Percentiles rank a stretch among this genome's conserved stretches.
Evolutionary conservation across 2,329 filamentous ascomycete species (phyloP).

Genomic region (Penicillium occitanis): DNA sequence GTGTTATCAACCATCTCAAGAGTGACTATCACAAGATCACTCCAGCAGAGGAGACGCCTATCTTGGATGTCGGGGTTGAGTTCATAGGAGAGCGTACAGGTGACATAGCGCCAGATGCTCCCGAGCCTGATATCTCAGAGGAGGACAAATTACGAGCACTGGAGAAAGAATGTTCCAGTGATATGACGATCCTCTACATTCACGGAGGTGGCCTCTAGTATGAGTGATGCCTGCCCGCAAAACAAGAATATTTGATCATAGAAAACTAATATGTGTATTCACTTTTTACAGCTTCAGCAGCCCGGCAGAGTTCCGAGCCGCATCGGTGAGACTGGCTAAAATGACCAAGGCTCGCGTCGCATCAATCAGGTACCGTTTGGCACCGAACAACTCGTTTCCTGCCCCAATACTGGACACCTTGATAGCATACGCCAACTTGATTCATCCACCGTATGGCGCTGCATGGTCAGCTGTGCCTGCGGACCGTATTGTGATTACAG

Average conservation of each 20-base stretch:
- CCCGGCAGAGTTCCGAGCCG: conserved; percentile 4
- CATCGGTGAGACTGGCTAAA: conserved; percentile 12
- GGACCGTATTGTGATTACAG: conserved; percentile 9
- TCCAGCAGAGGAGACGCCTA: conserved; percentile 10
- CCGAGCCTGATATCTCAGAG: conserved; percentile 12
- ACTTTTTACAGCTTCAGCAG: conserved; percentile 8
- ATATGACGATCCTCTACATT: conserved; percentile 13
- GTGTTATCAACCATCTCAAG: conserved; percentile 6
- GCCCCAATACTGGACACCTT: conserved; percentile 16
- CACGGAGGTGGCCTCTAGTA: conserved; percentile 20
- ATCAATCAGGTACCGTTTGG: conserved; percentile 15
- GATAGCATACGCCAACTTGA: conserved; percentile 15
- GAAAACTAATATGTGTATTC: not conserved
- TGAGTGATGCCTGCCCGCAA: not conserved
- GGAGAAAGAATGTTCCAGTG: conserved; percentile 13
- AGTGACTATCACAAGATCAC: conserved; percentile 14
- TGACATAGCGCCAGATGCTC: not conserved
- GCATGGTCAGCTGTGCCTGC: conserved; percentile 17
- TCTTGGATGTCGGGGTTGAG: conserved; percentile 17
- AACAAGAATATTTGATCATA: not conserved
- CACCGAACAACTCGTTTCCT: conserved; percentile 13
- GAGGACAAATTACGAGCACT: conserved; percentile 13
- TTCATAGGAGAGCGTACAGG: conserved; percentile 15
- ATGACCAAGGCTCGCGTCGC: conserved; percentile 18
- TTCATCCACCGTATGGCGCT: conserved; percentile 12